Evolutionary conservation across 116 monocot species (phyloP), one percentile per base, ranked within the genome.

Genomic region (Cymodocea nodosa): DNA sequence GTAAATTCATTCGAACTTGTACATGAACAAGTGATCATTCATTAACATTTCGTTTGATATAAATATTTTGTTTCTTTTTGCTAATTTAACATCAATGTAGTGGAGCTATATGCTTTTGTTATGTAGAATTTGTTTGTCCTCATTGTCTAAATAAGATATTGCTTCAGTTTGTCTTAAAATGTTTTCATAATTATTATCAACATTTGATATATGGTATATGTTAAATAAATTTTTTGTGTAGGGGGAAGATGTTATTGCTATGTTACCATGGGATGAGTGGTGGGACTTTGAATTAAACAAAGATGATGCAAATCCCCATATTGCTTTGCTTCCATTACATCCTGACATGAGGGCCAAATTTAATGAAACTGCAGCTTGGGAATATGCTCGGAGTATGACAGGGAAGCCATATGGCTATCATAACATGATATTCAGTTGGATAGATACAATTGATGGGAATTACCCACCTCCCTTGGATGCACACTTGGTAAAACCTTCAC

Each of bases 361-460:
- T 64, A 87, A 94, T 69, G 65, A 59, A 35, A 83, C 90, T 34
- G 94, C 94, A 51, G 94, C 94, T 52, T 94, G 94, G 90, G 84
- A 74, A 54, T 94, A 83, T 79, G 94, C 90, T 23, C 72, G 75
- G 67, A 85, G 76, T 73, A 90, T 94, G 94, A 64, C 70, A 40
- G 85, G 90, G 56, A 79, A 77, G 64, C 90, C 94, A 51, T 94
- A 94, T 77, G 94, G 90, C 20, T 94, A 85, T 68, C 94, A 94
- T 62, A 94, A 94, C 51, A 69, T 94, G 87, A 94, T 94, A 51
- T 94, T 94, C 61, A 90, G 90, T 55, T 94, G 94, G 94, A 94
- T 94, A 39, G 94, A 94, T 68, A 94, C 90, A 20, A 24, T 79
- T 60, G 74, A 65, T 16, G 84, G 55, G 24, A 94, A 94, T 56